Evolutionary conservation across 1,284 basidiomycete species (phyloP).

Genomic region (Puccinia coronata): DNA sequence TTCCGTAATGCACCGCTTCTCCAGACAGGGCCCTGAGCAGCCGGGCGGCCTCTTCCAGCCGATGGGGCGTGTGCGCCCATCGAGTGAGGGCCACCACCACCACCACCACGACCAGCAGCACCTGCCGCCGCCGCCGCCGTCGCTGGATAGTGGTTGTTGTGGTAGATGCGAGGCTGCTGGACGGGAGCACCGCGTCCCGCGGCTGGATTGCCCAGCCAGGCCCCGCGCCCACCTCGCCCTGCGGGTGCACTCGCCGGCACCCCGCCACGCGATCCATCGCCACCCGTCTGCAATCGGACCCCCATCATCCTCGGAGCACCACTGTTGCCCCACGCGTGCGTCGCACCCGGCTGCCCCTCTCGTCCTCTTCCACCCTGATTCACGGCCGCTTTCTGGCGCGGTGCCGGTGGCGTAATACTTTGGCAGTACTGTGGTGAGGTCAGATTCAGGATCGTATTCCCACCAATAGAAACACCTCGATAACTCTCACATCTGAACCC

Average conservation of each 20-base stretch:
- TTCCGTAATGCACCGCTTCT: too few relatives aligned
- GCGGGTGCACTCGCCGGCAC: too few relatives aligned
- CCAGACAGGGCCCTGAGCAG: too few relatives aligned
- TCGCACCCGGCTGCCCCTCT: not conserved
- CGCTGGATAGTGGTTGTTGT: not conserved
- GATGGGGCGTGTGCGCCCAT: too few relatives aligned
- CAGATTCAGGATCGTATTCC: slow-evolving; percentile 32
- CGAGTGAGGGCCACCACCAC: too few relatives aligned
- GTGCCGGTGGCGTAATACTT: slow-evolving; percentile 5
- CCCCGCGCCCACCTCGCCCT: not conserved
- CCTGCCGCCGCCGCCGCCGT: not conserved
- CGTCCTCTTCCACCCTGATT: too few relatives aligned
- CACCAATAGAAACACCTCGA: slow-evolving; percentile 26
- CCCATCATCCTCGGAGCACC: too few relatives aligned
- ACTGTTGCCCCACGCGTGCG: not conserved
- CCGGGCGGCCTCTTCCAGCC: too few relatives aligned
- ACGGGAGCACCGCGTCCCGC: not conserved
- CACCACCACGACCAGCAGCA: not conserved
- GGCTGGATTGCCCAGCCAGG: not conserved
- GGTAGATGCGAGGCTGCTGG: not conserved
- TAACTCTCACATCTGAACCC: slow-evolving; percentile 27
- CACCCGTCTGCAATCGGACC: too few relatives aligned
- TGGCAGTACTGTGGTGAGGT: slow-evolving; percentile 28
- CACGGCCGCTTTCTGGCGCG: not conserved
- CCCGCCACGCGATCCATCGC: too few relatives aligned